Percentiles rank a stretch among this genome's conserved stretches.
These are phyloP conservation scores for Cladosporium phlei DNA, from an alignment of 2,329 filamentous ascomycete species.

Conservation along the genomic window DNA sequence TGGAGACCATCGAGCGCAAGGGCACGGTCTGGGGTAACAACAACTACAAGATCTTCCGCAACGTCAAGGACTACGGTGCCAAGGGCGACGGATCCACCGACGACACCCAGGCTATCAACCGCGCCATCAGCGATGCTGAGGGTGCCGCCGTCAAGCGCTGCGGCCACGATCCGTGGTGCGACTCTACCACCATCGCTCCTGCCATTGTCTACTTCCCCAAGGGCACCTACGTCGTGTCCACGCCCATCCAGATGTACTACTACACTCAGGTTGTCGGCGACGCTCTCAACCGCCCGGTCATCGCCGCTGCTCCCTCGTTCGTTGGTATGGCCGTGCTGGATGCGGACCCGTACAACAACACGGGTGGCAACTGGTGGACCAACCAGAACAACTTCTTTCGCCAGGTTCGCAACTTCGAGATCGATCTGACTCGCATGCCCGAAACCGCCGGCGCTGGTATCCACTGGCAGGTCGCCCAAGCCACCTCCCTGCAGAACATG, in stretches of 20 bases:
- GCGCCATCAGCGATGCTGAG: constrained; percentile 68
- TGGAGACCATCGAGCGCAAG: constrained; percentile 38
- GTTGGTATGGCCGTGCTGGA: constrained; percentile 84
- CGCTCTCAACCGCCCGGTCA: constrained; percentile 58
- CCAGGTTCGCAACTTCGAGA: constrained; percentile 51
- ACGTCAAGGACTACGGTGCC: constrained; percentile 42
- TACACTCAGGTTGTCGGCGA: constrained; percentile 92
- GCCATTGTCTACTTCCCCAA: constrained; percentile 89
- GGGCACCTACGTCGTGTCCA: constrained; percentile 77
- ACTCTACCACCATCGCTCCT: constrained; percentile 76
- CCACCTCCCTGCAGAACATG: constrained; percentile 59
- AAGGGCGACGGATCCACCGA: constrained; percentile 64
- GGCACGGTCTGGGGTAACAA: constrained; percentile 62
- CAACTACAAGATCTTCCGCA: constrained; percentile 58
- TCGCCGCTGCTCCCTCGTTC: constrained; percentile 57
- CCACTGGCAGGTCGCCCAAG: constrained; percentile 53
- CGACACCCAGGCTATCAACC: constrained; percentile 85
- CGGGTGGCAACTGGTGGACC: constrained; percentile 47
- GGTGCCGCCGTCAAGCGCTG: constrained; percentile 65
- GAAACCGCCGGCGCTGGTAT: constrained; percentile 37
- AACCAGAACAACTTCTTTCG: constrained; percentile 55
- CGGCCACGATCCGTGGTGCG: constrained; percentile 61
- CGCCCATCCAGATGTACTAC: constrained; percentile 78
- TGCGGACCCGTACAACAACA: constrained; percentile 71
- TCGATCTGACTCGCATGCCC: constrained; percentile 42